A percentile compares a stretch with the other conserved stretches of the same genome.
phyloP scores from a whole-genome alignment of 2,329 filamentous ascomycete species.

The Hypoxylon sp. region DNA sequence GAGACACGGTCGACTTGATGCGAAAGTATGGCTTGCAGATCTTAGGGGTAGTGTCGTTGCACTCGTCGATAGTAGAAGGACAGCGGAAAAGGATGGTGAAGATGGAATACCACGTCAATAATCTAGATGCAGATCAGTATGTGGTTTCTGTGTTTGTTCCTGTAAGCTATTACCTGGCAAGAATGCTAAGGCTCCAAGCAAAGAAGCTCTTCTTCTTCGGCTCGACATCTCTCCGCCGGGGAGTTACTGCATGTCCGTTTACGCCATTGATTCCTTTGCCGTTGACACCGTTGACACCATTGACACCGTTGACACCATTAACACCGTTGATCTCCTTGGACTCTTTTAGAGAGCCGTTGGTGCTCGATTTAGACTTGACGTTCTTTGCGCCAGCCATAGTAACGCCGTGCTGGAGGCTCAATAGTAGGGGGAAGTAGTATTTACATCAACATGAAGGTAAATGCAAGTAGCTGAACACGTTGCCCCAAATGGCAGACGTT shows the following conservation, averaged over 20 bases:
- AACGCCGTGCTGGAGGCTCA: constrained; percentile 9
- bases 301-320: constrained; percentile 46
- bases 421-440: constrained; percentile 11
- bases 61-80: constrained; percentile 74
- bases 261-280: constrained; percentile 45
- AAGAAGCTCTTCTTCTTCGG: constrained; percentile 50
- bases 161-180: constrained; percentile 61
- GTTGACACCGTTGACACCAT: constrained; percentile 46
- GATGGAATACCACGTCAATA: constrained; percentile 88
- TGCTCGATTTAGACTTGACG: constrained; percentile 41
- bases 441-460: constrained; percentile 29
- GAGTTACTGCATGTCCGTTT: constrained; percentile 54
- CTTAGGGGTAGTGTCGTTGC: constrained; percentile 76
- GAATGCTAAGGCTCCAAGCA: constrained; percentile 59
- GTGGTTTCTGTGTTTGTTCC: constrained; percentile 8
- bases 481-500: background rate
- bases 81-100: constrained; percentile 85
- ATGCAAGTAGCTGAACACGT: constrained; percentile 19
- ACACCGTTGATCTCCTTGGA: constrained; percentile 41
- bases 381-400: constrained; percentile 42
- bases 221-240: constrained; percentile 48
- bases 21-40: constrained; percentile 88
- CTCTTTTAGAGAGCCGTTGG: constrained; percentile 56
- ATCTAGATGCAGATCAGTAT: constrained; percentile 59
- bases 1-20: constrained; percentile 71